phyloP scores from a whole-genome alignment of 2,329 filamentous ascomycete species.

The Penicillium griseofulvum region DNA sequence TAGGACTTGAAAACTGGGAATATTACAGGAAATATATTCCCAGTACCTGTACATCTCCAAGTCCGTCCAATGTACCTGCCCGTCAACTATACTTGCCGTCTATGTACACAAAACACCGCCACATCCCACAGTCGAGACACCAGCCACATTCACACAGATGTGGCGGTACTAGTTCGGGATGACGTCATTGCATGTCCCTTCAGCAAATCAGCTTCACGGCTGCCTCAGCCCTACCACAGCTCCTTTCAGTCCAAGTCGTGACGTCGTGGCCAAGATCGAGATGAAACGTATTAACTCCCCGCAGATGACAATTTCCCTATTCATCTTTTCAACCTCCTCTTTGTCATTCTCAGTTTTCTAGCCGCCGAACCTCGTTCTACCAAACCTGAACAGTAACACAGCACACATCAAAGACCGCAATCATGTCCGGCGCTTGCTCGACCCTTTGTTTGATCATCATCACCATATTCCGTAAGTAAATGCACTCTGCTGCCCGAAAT shows the following conservation, averaged over 20 bases:
- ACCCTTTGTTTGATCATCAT: conserved; percentile 46
- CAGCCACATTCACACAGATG: not conserved
- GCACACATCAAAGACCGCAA: conserved; percentile 6
- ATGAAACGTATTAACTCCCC: conserved; percentile 27
- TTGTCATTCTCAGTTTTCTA: conserved; percentile 28
- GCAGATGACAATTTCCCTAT: conserved; percentile 27
- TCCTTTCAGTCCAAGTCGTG: conserved; percentile 8
- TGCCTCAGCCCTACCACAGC: conserved; percentile 16
- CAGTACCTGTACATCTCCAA: not conserved
- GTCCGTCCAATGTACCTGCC: not conserved
- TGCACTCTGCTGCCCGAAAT: not conserved
- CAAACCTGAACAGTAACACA: conserved; percentile 4
- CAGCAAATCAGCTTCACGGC: conserved; percentile 2
- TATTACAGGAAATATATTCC: not conserved
- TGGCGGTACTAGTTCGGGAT: not conserved
- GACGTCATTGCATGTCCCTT: conserved; percentile 3
- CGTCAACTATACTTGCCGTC: not conserved
- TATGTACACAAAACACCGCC: not conserved
- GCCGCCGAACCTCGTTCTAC: conserved; percentile 12
- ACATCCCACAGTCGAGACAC: not conserved
- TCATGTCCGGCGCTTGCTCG: conserved; percentile 36
- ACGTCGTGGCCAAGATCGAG: conserved; percentile 17
- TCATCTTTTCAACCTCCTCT: conserved; percentile 29
- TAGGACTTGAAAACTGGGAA: conserved; percentile 36
- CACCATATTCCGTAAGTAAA: conserved; percentile 47